Percentiles rank a stretch among this genome's conserved stretches.
These are phyloP conservation scores for Diaporthe ampelina DNA, from an alignment of 2,329 filamentous ascomycete species.

Conservation along the genomic window DNA sequence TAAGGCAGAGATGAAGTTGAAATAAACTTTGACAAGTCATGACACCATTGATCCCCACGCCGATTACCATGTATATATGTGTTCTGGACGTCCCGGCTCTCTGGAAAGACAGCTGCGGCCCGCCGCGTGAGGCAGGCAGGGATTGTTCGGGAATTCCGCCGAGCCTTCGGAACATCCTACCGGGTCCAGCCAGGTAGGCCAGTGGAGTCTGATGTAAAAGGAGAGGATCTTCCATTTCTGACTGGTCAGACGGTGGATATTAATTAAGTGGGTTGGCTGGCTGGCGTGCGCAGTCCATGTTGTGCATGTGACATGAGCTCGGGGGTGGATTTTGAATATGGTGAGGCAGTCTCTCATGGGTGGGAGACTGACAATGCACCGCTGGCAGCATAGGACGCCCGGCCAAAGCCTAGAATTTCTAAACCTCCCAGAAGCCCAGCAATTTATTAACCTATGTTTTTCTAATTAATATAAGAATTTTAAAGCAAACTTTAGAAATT, in stretches of 20 bases:
- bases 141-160: slow-evolving; percentile 17
- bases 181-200: neutral
- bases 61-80: neutral
- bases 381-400: no score
- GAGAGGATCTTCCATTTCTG: neutral
- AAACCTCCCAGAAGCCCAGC: no score
- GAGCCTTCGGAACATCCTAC: slow-evolving; percentile 4
- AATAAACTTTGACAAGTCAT: neutral
- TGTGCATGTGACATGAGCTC: neutral
- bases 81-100: neutral
- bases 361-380: neutral
- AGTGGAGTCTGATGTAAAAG: neutral
- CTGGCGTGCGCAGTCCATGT: neutral
- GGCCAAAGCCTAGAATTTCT: no score
- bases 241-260: neutral
- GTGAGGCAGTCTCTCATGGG: no score
- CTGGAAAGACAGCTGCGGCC: slow-evolving; percentile 15
- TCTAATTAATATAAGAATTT: no score
- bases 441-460: no score
- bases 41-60: neutral
- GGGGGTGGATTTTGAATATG: neutral
- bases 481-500: no score
- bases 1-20: neutral
- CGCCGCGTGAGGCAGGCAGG: neutral
- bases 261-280: neutral